These are phyloP conservation scores for Euphorbia pulcherrima DNA, from an alignment of 345 rosid species.

Conservation along the genomic window DNA sequence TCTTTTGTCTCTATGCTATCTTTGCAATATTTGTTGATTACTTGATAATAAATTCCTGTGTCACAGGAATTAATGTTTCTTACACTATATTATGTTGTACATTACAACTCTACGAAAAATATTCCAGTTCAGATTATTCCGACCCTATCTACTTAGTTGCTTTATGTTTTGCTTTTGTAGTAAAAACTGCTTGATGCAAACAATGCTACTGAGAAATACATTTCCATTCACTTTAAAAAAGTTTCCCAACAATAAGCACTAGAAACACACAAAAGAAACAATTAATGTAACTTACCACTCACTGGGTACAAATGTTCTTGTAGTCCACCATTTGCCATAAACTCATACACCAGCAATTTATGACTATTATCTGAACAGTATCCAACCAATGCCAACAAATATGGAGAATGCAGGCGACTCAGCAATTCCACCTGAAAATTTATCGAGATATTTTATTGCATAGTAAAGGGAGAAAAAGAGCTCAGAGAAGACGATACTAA, in stretches of 20 bases:
- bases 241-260: neutral
- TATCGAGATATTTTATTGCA: neutral
- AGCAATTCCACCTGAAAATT: slow-evolving; percentile 66
- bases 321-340: slow-evolving; percentile 46
- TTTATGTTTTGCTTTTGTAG: neutral
- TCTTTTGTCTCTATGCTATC: neutral
- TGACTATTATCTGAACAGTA: slow-evolving; percentile 24
- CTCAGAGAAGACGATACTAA: neutral
- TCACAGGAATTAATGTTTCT: neutral
- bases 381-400: slow-evolving; percentile 32
- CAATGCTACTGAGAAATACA: neutral
- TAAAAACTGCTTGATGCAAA: neutral
- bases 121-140: neutral
- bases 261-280: neutral
- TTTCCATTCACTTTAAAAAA: neutral
- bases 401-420: slow-evolving; percentile 39
- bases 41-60: neutral
- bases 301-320: slow-evolving; percentile 82
- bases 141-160: neutral
- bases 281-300: slow-evolving; percentile 41
- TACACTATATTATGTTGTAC: neutral
- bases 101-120: neutral
- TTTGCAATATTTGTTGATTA: neutral
- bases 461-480: neutral
- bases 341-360: slow-evolving; percentile 28